phyloP scores from a whole-genome alignment of 2,329 filamentous ascomycete species.

The Neofusicoccum sp. region DNA sequence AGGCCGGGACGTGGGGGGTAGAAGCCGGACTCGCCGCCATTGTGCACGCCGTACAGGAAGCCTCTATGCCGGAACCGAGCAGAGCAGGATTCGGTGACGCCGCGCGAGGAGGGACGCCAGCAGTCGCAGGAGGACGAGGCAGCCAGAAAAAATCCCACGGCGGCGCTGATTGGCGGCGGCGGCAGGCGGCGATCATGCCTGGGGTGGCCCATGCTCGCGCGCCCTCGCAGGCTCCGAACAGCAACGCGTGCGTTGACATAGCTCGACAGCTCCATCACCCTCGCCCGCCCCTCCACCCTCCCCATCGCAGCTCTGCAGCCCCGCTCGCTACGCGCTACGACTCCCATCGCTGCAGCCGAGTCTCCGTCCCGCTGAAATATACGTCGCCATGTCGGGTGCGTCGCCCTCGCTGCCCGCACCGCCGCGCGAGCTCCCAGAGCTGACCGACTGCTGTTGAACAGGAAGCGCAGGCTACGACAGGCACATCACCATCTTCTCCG shows the following conservation, averaged over 20 bases:
- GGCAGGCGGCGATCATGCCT: slow-evolving; percentile 4
- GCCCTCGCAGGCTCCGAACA: slow-evolving; percentile 16
- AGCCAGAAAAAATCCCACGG: slow-evolving; percentile 15
- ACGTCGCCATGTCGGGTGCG: slow-evolving; percentile 42
- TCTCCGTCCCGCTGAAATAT: background rate
- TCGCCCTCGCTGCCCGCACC: slow-evolving; percentile 16
- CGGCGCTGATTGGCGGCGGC: slow-evolving; percentile 9
- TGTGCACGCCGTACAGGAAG: background rate
- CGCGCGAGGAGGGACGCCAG: background rate
- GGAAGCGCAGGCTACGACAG: slow-evolving; percentile 90
- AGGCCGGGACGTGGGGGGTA: slow-evolving; percentile 50
- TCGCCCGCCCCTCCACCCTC: background rate
- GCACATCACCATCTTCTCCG: slow-evolving; percentile 99
- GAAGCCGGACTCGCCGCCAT: slow-evolving; percentile 3
- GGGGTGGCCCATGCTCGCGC: slow-evolving; percentile 3
- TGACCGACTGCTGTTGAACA: slow-evolving; percentile 39
- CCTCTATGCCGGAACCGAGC: background rate
- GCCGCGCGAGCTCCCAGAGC: slow-evolving; percentile 24
- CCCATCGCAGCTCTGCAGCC: slow-evolving; percentile 4
- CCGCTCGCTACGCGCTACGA: background rate
- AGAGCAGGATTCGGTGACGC: background rate
- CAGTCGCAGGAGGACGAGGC: no score
- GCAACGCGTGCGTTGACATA: slow-evolving; percentile 19
- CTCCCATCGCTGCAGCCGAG: background rate
- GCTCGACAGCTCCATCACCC: slow-evolving; percentile 16